phyloP scores from a whole-genome alignment of 176 grass and related monocot genomes.

The Zea luxurians region DNA sequence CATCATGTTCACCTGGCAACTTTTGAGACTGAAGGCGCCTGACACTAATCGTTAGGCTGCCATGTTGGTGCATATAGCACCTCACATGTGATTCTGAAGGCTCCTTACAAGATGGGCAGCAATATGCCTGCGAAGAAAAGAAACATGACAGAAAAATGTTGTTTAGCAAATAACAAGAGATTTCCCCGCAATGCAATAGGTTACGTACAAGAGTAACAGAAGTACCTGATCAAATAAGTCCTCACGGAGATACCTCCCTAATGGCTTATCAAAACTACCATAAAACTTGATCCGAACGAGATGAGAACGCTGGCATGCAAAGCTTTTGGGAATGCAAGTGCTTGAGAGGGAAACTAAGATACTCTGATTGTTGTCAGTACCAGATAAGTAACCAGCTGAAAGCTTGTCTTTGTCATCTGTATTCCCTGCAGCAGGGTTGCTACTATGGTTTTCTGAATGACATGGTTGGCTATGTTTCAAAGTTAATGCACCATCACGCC shows the following conservation, averaged over 20 bases:
- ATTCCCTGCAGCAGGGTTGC: conserved; percentile 25
- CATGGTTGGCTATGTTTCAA: conserved; percentile 17
- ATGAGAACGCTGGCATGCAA: conserved; percentile 56
- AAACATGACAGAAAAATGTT: background rate
- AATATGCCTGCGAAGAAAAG: conserved; percentile 58
- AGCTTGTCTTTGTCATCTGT: conserved; percentile 40
- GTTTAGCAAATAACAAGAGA: conserved; percentile 14
- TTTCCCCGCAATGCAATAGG: background rate
- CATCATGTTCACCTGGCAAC: conserved; percentile 72
- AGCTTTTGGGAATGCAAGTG: conserved; percentile 64
- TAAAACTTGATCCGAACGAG: conserved; percentile 92
- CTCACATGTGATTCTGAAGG: conserved; percentile 74
- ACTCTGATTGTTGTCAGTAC: conserved; percentile 62
- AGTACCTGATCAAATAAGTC: conserved; percentile 89
- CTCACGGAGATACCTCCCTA: conserved; percentile 84
- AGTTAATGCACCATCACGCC: conserved; percentile 23
- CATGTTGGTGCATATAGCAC: conserved; percentile 84
- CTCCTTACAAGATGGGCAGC: conserved; percentile 72
- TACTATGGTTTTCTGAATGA: conserved; percentile 16
- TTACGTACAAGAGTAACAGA: conserved; percentile 8
- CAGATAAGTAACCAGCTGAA: conserved; percentile 52
- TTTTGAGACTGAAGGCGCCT: conserved; percentile 56
- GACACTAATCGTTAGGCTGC: conserved; percentile 73
- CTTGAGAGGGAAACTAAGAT: conserved; percentile 87
- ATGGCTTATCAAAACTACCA: conserved; percentile 86